Evolutionary conservation across 1,139 yeast genomes (phyloP), one percentile per base, ranked within the genome.

Genomic region (Groenewaldozyma sp.): DNA sequence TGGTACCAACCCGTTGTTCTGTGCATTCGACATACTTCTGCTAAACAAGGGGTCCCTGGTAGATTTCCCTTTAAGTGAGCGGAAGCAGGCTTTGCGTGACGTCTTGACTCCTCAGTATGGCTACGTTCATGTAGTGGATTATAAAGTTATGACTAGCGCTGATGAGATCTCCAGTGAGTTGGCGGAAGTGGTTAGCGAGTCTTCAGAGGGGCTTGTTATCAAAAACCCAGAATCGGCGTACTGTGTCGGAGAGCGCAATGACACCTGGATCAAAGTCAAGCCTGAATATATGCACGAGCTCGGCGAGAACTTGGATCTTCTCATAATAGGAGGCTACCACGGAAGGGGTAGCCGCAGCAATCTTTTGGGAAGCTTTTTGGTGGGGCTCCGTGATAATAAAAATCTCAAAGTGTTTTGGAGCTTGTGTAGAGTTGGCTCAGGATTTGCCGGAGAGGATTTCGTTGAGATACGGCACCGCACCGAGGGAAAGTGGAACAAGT

Each of bases 261-360:
- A 70, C 22, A 63, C 68, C 17, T 88, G 97, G 95, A 65, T 84
- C 21, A 91, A 91, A 54, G 74, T 88, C 2, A 91, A 91, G 57
- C 97, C 97, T 0, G 95, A 88, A 50, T 88, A 87, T 56, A 65
- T 87, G 43, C 82, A 78, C 44, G 86, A 82, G 40, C 82, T 82
- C 59, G 95, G 95, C 6, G 95, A 86, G 47, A 82, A 82, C 51
- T 64, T 88, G 47, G 98, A 91, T 59, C 59, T 87, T 35, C 68
- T 78, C 1, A 74, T 91, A 0, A 76, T 88, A 43, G 97, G 96
- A 0, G 80, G 80, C 40, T 76, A 74, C 40, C 76, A 78, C 11
- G 88, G 84, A 0, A 70, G 73, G 24, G 91, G 91, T 38, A 46
- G 46, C 7, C 50, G 65, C 4, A 58, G 59, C 3, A 50, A 54